Evolutionary conservation across 305 asterid species (phyloP), one percentile per base, ranked within the genome.

Genomic region (Ilex paraguariensis): DNA sequence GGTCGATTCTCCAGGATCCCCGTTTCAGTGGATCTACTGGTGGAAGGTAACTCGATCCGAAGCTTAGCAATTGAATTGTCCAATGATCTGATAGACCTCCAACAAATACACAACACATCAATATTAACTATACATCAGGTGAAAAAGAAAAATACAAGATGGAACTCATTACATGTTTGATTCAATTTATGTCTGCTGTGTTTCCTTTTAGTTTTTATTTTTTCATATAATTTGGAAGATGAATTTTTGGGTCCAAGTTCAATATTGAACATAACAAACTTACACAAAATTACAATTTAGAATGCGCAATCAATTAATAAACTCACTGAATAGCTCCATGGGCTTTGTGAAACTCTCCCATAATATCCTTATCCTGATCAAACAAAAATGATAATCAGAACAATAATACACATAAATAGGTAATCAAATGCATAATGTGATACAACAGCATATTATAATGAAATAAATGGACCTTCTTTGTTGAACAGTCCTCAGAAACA

Each of bases 261-360:
- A 7, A 39, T n/a, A 44, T 60, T 4, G 51, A 60, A 40, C n/a
- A 30, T 36, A 7, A 0, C 28, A 58, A 51, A n/a, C 33, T 10
- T 31, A 66, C 31, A 30, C 13, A 45, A 14, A n/a, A 57, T 32
- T 46, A 54, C 13, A 28, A 17, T 45, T 8, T 28, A 45, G 21
- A 0, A 51, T 11, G 31, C 12, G 30, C 40, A 12, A 40, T 3
- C 39, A 54, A 31, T 14, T 48, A 65, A 17, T 30, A 30, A n/a
- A 75, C 88, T 82, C 79, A 84, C 95, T 78, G 70, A 45, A 82
- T 78, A 49, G 93, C 85, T 78, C 75, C 83, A 61, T 82, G 80
- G 6, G 87, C 76, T 73, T 80, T 80, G 73, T 75, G 81, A 67
- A 82, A 68, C 62, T 74, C 86, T 39, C 75, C 71, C 46, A 75